These are phyloP conservation scores for Gamsiella multidivaricata DNA, from an alignment of 192 early-diverging fungal species.

Conservation along the genomic window DNA sequence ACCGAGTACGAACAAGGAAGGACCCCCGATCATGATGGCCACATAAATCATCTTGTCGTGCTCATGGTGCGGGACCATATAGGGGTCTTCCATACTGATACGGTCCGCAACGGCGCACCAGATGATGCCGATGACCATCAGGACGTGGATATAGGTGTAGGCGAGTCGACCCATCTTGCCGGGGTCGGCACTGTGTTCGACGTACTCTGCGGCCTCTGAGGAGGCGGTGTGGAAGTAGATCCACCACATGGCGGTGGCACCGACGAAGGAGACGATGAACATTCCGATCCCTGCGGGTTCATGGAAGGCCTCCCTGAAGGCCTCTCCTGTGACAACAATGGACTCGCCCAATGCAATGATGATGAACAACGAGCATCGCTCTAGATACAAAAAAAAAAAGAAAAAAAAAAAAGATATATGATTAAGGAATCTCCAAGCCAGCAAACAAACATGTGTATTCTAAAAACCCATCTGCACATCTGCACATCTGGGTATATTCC, in stretches of 20 bases:
- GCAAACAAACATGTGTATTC: too few species aligned
- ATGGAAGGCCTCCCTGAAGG: constrained; percentile 18
- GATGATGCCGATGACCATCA: constrained; percentile 45
- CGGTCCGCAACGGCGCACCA: constrained; percentile 43
- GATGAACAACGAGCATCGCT: constrained; percentile 45
- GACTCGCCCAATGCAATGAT: constrained; percentile 50
- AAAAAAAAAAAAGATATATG: neutral
- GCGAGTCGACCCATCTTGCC: constrained; percentile 43
- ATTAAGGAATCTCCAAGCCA: neutral
- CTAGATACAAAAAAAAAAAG: neutral
- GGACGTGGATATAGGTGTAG: constrained; percentile 37
- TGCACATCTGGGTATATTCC: neutral
- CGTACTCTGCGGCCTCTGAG: constrained; percentile 23
- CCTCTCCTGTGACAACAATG: constrained; percentile 37
- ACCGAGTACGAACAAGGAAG: constrained; percentile 30
- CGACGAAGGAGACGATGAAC: constrained; percentile 38
- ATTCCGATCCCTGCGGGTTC: constrained; percentile 28
- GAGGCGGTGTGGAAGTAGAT: constrained; percentile 46
- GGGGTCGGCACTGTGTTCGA: constrained; percentile 23
- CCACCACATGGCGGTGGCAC: constrained; percentile 45
- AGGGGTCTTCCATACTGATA: constrained; percentile 26
- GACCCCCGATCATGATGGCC: constrained; percentile 40
- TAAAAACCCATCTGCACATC: too few species aligned
- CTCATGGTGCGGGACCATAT: constrained; percentile 21
- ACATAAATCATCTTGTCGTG: constrained; percentile 23